Conservation (phyloP, 2,329 filamentous ascomycete genomes). For the Moelleriella libera region DNA sequence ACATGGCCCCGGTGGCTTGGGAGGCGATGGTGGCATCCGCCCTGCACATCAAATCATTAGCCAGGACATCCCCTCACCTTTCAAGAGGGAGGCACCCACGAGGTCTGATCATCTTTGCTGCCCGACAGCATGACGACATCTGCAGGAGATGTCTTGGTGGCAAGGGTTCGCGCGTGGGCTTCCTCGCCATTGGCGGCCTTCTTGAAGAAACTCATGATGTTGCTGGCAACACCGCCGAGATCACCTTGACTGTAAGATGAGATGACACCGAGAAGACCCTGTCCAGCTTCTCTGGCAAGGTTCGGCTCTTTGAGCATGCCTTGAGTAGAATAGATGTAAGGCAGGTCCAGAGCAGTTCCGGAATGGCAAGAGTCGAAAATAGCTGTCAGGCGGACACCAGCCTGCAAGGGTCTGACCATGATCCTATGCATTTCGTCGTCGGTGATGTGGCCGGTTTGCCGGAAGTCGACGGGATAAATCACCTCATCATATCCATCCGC, state of each 20-base stretch:
- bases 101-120: slow-evolving; percentile 92
- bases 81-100: slow-evolving; percentile 39
- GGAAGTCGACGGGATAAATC: slow-evolving; percentile 72
- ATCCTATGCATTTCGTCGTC: slow-evolving; percentile 73
- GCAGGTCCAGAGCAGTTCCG: slow-evolving; percentile 50
- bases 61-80: background rate
- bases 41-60: slow-evolving; percentile 27
- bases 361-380: slow-evolving; percentile 57
- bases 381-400: slow-evolving; percentile 44
- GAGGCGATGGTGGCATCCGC: slow-evolving; percentile 85
- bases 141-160: slow-evolving; percentile 86
- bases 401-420: slow-evolving; percentile 44
- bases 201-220: slow-evolving; percentile 74
- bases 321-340: slow-evolving; percentile 56
- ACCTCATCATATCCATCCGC: slow-evolving; percentile 74
- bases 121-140: slow-evolving; percentile 98
- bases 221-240: slow-evolving; percentile 66
- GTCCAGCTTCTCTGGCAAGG: slow-evolving; percentile 52
- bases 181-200: slow-evolving; percentile 73
- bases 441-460: slow-evolving; percentile 65
- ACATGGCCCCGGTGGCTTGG: slow-evolving; percentile 94
- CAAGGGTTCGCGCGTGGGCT: slow-evolving; percentile 64
- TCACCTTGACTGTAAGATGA: slow-evolving; percentile 55
- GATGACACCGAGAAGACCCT: slow-evolving; percentile 46
- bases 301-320: slow-evolving; percentile 56